These are phyloP conservation scores for Starmerella bacillaris DNA, from an alignment of 805 yeast species.

Conservation along the genomic window DNA sequence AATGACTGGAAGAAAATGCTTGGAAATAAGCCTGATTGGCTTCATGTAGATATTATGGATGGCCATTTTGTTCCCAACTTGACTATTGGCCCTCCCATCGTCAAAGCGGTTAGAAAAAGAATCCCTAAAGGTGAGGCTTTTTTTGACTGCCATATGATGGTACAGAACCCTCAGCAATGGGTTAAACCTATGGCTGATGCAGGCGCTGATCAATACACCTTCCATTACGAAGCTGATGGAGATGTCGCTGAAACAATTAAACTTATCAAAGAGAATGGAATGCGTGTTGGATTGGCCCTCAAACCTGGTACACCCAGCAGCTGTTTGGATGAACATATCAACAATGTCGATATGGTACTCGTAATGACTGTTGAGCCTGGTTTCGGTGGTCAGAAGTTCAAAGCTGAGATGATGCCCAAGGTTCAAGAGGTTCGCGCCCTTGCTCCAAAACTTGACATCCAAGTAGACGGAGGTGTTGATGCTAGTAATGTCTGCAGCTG, in stretches of 20 bases:
- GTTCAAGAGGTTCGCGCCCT: constrained; percentile 55
- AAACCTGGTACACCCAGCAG: constrained; percentile 87
- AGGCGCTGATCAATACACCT: constrained; percentile 91
- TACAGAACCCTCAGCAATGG: constrained; percentile 79
- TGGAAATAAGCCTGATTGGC: constrained; percentile 80
- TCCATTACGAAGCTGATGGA: constrained; percentile 80
- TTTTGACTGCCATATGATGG: constrained; percentile 99
- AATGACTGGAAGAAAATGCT: constrained; percentile 71
- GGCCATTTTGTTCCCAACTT: constrained; percentile 97
- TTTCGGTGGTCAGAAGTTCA: constrained; percentile 94
- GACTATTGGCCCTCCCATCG: constrained; percentile 83
- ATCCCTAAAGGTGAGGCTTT: constrained; percentile 50
- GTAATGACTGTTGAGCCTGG: constrained; percentile 99
- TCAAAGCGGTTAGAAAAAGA: constrained; percentile 53
- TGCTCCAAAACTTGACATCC: constrained; percentile 68
- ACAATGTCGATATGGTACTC: constrained; percentile 76
- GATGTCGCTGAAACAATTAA: constrained; percentile 55
- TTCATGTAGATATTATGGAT: constrained; percentile 96
- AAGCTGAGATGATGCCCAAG: constrained; percentile 92
- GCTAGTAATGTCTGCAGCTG: constrained; percentile 69
- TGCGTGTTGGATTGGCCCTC: constrained; percentile 85
- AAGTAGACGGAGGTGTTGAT: constrained; percentile 94
- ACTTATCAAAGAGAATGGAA: constrained; percentile 58
- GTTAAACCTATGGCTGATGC: constrained; percentile 78
- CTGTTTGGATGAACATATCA: constrained; percentile 56